Conservation (phyloP, 2,329 filamentous ascomycete species). For the Clonostachys solani region DNA sequence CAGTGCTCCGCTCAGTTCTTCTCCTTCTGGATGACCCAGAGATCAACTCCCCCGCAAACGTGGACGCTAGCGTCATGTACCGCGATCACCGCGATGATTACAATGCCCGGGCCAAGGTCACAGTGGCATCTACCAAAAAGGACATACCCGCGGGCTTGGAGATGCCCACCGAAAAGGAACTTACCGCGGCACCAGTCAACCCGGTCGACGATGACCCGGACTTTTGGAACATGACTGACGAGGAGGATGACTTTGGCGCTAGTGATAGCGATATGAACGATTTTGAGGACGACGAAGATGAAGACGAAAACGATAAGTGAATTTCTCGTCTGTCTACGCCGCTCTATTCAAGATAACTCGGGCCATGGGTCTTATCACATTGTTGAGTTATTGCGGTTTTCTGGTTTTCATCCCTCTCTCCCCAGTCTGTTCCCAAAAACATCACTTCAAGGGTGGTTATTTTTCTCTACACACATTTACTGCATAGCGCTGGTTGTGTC, state of each 20-base stretch:
- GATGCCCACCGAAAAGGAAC: conserved; percentile 74
- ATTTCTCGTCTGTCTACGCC: too few relatives aligned
- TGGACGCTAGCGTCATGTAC: conserved; percentile 85
- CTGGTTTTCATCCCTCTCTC: too few relatives aligned
- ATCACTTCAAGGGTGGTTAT: too few relatives aligned
- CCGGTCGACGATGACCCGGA: conserved; percentile 65
- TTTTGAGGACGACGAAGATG: conserved; percentile 54
- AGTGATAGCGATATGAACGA: conserved; percentile 66
- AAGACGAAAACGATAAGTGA: conserved; percentile 34
- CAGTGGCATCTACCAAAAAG: conserved; percentile 68
- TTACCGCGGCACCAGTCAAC: conserved; percentile 56
- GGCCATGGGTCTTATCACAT: too few relatives aligned
- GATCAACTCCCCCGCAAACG: conserved; percentile 89
- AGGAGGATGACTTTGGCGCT: conserved; percentile 74
- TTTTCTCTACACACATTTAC: too few relatives aligned
- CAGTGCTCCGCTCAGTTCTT: conserved; percentile 87
- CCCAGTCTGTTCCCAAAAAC: too few relatives aligned
- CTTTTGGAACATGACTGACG: conserved; percentile 76
- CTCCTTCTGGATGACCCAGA: conserved; percentile 92
- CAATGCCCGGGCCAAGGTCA: conserved; percentile 61
- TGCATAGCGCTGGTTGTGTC: too few relatives aligned
- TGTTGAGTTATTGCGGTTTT: too few relatives aligned
- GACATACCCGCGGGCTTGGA: conserved; percentile 77
- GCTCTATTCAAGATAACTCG: too few relatives aligned
- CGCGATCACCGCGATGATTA: conserved; percentile 69